A percentile compares a stretch with the other conserved stretches of the same genome.
phyloP scores from a whole-genome alignment of 108 stramenopile species.

The Cyclotella atomus region DNA sequence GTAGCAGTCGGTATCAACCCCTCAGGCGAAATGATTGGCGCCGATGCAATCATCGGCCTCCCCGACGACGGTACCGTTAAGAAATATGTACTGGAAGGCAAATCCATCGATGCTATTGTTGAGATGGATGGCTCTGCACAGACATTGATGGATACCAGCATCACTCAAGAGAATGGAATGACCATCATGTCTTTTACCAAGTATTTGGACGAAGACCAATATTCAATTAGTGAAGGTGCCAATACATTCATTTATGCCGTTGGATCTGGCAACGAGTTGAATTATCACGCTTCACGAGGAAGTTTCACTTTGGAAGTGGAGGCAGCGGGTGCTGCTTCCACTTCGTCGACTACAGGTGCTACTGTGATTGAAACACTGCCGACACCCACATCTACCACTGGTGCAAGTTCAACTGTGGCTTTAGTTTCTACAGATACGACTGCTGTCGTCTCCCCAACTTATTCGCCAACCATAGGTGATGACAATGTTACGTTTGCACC shows the following conservation, averaged over 20 bases:
- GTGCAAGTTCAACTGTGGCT: not conserved
- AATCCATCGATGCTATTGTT: conserved; percentile 7
- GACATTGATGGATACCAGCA: conserved; percentile 56
- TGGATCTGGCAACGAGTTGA: conserved; percentile 46
- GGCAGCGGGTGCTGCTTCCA: not conserved
- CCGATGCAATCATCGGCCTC: conserved; percentile 26
- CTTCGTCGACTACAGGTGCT: not conserved
- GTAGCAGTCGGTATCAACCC: conserved; percentile 15
- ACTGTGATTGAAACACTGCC: too few relatives aligned
- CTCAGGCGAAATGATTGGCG: conserved; percentile 18
- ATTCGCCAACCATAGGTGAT: not conserved
- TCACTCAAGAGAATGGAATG: conserved; percentile 42
- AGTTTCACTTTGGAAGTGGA: conserved; percentile 16
- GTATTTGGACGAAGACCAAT: conserved; percentile 55
- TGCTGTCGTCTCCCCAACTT: not conserved
- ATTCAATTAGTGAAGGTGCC: conserved; percentile 29
- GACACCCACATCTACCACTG: not conserved
- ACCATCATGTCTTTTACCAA: conserved; percentile 69
- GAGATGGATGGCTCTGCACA: conserved; percentile 41
- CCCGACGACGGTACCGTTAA: conserved; percentile 16
- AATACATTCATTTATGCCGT: conserved; percentile 57
- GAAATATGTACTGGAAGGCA: conserved; percentile 14
- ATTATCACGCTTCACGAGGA: conserved; percentile 37
- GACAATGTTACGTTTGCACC: not conserved
- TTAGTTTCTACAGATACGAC: not conserved